phyloP scores from a whole-genome alignment of 2,329 filamentous ascomycete genomes.

The Myrmaecium sp. region DNA sequence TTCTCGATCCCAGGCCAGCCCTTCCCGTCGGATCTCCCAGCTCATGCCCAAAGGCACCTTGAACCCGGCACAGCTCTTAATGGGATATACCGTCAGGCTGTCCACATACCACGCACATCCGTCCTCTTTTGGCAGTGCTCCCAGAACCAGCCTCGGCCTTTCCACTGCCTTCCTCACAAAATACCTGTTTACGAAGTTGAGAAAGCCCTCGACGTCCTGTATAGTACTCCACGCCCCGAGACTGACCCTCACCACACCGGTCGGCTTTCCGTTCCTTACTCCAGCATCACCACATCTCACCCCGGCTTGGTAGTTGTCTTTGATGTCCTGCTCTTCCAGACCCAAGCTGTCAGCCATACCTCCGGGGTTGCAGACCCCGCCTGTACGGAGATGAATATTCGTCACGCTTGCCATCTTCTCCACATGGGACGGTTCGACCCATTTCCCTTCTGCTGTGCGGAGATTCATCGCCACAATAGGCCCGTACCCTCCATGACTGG shows the following conservation, averaged over 20 bases:
- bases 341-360: conserved; percentile 59
- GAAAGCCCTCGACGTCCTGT: conserved; percentile 54
- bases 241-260: conserved; percentile 71
- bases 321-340: conserved; percentile 67
- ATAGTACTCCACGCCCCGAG: conserved; percentile 78
- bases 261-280: conserved; percentile 71
- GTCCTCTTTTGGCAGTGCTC: conserved; percentile 11
- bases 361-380: conserved; percentile 82
- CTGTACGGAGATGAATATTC: conserved; percentile 70
- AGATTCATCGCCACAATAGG: conserved; percentile 78
- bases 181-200: conserved; percentile 45
- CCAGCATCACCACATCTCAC: conserved; percentile 69
- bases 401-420: conserved; percentile 71
- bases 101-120: conserved; percentile 25
- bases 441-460: conserved; percentile 47
- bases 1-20: conserved; percentile 85
- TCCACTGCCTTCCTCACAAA: conserved; percentile 18
- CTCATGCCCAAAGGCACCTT: conserved; percentile 41
- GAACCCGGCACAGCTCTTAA: conserved; percentile 85
- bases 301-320: conserved; percentile 66
- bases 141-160: too few relatives aligned
- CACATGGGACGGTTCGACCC: conserved; percentile 68
- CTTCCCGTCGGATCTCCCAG: conserved; percentile 71
- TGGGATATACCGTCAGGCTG: conserved; percentile 55
- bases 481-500: too few relatives aligned